A percentile compares a stretch with the other conserved stretches of the same genome.
These are phyloP conservation scores for Jackrogersella multiformis DNA, from an alignment of 495 filamentous ascomycete genomes.

Conservation along the genomic window DNA sequence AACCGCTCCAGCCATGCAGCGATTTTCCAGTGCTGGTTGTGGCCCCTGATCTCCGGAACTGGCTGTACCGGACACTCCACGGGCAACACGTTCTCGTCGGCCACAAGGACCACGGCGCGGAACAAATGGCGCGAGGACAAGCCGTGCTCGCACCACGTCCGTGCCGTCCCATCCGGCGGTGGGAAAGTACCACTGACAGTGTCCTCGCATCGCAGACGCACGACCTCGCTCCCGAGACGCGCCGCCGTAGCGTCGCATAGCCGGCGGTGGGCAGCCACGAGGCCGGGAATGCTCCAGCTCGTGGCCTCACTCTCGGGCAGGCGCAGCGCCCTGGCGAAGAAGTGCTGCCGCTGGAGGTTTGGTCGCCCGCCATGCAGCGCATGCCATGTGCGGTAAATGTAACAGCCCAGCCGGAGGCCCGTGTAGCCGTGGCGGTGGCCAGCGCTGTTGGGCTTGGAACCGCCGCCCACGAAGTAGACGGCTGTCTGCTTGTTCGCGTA, in stretches of 20 bases:
- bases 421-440: slow-evolving; percentile 28
- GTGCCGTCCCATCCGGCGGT: slow-evolving; percentile 13
- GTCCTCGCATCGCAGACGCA: not conserved
- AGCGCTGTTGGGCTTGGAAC: not conserved
- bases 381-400: slow-evolving; percentile 36
- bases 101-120: slow-evolving; percentile 35
- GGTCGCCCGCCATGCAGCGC: slow-evolving; percentile 30
- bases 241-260: slow-evolving; percentile 26
- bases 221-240: slow-evolving; percentile 4
- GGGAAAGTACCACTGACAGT: slow-evolving; percentile 18
- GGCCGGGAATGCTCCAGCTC: slow-evolving; percentile 4
- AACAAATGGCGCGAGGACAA: slow-evolving; percentile 32
- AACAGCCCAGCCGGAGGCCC: slow-evolving; percentile 30
- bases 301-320: not conserved
- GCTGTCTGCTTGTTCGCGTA: slow-evolving; percentile 37
- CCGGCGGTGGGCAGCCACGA: slow-evolving; percentile 26
- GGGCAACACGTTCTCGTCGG: slow-evolving; percentile 36
- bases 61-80: slow-evolving; percentile 30
- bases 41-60: slow-evolving; percentile 10
- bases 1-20: slow-evolving; percentile 33
- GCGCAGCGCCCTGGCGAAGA: slow-evolving; percentile 34
- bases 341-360: slow-evolving; percentile 36
- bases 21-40: slow-evolving; percentile 9
- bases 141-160: slow-evolving; percentile 38
- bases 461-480: slow-evolving; percentile 34